Percentiles rank a stretch among this genome's conserved stretches.
Conservation (phyloP, 345 rosid genomes). For the Theobroma cacao region DNA sequence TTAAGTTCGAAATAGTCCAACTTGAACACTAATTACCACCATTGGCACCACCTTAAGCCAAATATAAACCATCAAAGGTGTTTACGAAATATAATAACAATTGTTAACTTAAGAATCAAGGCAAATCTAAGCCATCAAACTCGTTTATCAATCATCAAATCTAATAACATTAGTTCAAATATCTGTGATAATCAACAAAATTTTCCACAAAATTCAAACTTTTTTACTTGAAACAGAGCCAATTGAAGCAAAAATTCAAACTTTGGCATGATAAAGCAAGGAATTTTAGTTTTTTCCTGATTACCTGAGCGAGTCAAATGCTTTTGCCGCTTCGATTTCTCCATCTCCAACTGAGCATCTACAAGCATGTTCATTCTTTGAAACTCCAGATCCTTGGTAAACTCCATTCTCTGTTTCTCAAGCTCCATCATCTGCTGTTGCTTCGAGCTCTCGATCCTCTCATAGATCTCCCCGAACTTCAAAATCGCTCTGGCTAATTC, state of each 20-base stretch:
- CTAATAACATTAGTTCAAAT: no score
- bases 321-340: constrained; percentile 45
- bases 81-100: neutral
- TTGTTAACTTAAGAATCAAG: neutral
- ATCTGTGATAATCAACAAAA: no score
- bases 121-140: neutral
- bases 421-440: constrained; percentile 65
- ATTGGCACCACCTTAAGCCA: neutral
- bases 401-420: constrained; percentile 80
- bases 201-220: neutral
- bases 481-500: constrained; percentile 60
- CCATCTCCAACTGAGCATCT: constrained; percentile 64
- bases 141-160: neutral
- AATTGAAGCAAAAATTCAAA: neutral
- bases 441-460: constrained; percentile 63
- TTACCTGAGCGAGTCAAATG: constrained; percentile 29
- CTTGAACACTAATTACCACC: neutral
- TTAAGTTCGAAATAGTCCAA: neutral
- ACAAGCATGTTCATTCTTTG: constrained; percentile 71
- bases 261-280: neutral
- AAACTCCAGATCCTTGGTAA: constrained; percentile 64
- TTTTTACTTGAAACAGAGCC: neutral
- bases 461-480: constrained; percentile 65
- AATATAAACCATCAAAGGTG: neutral
- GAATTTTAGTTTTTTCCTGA: neutral